These are phyloP conservation scores for Fusarium miscanthi DNA, from an alignment of 2,329 filamentous ascomycete species.

Conservation along the genomic window DNA sequence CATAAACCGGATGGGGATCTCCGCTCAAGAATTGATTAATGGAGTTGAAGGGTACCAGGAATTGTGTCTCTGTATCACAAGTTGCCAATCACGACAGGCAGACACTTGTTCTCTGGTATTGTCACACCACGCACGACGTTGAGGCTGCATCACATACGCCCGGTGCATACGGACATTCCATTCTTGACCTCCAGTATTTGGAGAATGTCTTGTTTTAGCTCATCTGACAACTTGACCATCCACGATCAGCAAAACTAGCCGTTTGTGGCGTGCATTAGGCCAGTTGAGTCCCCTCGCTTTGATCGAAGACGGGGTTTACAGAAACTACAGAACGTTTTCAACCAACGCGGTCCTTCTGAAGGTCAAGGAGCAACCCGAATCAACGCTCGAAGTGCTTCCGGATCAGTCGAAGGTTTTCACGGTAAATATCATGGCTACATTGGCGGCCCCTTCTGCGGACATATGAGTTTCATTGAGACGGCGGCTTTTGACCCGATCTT, in stretches of 20 bases:
- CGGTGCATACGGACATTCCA: background rate
- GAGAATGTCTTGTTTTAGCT: background rate
- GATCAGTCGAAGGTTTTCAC: rapidly evolving
- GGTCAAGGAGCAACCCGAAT: rapidly evolving
- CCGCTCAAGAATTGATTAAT: no score
- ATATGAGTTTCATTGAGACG: rapidly evolving
- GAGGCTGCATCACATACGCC: background rate
- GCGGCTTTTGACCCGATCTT: background rate
- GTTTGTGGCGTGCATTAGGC: background rate
- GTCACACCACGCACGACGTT: background rate
- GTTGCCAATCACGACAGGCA: no score
- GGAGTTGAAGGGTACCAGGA: no score
- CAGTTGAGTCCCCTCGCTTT: background rate
- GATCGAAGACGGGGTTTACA: background rate
- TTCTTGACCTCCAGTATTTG: background rate
- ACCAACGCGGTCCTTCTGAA: background rate
- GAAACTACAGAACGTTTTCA: background rate
- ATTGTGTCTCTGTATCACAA: no score
- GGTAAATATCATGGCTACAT: rapidly evolving
- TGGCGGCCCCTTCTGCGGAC: no score
- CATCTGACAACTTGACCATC: no score
- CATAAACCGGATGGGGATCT: no score
- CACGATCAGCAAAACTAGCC: background rate
- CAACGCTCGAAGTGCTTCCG: rapidly evolving
- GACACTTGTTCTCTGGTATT: background rate